A percentile compares a stretch with the other conserved stretches of the same genome.
These are phyloP conservation scores for Irpex sp. DNA, from an alignment of 1,284 basidiomycete genomes.

Conservation along the genomic window DNA sequence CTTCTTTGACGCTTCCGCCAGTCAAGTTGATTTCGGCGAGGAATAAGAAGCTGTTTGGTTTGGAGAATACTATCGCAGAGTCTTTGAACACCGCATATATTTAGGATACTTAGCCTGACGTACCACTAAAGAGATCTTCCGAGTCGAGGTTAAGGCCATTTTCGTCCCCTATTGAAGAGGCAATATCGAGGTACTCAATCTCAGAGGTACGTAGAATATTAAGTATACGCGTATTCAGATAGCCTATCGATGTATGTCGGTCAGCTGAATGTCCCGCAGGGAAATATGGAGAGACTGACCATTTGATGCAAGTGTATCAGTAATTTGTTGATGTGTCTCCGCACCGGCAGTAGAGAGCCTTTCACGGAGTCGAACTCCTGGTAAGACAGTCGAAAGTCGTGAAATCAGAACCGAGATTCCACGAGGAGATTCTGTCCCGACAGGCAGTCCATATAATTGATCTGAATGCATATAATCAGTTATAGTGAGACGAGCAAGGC, in stretches of 20 bases:
- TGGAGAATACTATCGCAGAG: constrained; percentile 40
- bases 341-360: constrained; percentile 31
- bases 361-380: constrained; percentile 44
- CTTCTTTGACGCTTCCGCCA: constrained; percentile 40
- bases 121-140: constrained; percentile 43
- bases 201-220: constrained; percentile 23
- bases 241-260: constrained; percentile 15
- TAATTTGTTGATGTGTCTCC: constrained; percentile 39
- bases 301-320: constrained; percentile 38
- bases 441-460: constrained; percentile 36
- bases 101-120: background rate
- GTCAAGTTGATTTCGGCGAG: constrained; percentile 48
- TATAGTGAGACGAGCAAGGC: background rate
- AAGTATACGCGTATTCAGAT: constrained; percentile 21
- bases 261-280: background rate
- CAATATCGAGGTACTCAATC: constrained; percentile 29
- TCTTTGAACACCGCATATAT: no score
- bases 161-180: constrained; percentile 41
- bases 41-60: constrained; percentile 46
- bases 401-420: constrained; percentile 32
- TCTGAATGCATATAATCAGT: constrained; percentile 21
- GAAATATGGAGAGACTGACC: constrained; percentile 26
- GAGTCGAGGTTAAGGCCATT: constrained; percentile 45
- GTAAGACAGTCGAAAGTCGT: constrained; percentile 37
- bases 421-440: constrained; percentile 40